Evolutionary conservation across 2,329 filamentous ascomycete species (phyloP).

Genomic region (Thielaviopsis euricoi): DNA sequence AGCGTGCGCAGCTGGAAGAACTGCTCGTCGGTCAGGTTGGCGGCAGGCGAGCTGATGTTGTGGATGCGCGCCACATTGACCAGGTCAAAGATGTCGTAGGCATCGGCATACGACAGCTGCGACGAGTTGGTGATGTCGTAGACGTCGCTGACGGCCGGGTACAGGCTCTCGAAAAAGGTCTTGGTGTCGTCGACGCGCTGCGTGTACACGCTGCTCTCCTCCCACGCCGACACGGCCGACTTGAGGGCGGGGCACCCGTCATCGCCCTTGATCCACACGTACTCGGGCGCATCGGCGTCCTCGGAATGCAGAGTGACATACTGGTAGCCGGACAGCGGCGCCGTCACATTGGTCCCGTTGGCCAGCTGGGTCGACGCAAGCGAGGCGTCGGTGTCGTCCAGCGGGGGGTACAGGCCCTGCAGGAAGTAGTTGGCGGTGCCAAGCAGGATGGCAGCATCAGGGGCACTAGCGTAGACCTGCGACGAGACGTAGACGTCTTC

Average conservation of each 20-base stretch:
- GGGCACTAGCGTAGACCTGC: constrained; percentile 20
- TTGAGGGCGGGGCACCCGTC: constrained; percentile 19
- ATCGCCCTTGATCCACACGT: constrained; percentile 23
- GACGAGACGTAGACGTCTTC: constrained; percentile 19
- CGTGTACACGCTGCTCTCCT: constrained; percentile 16
- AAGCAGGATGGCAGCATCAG: constrained; percentile 19
- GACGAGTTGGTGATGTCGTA: constrained; percentile 18
- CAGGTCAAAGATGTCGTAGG: constrained; percentile 22
- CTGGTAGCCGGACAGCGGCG: constrained; percentile 20
- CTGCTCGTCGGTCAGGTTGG: constrained; percentile 20
- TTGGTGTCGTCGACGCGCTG: constrained; percentile 16
- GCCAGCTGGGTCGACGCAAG: constrained; percentile 18
- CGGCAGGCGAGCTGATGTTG: constrained; percentile 17
- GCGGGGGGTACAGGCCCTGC: constrained; percentile 21
- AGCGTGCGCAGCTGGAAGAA: constrained; percentile 19
- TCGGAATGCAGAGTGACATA: constrained; percentile 20
- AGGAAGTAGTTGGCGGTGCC: constrained; percentile 22
- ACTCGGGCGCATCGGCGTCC: constrained; percentile 19
- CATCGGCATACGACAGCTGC: constrained; percentile 21
- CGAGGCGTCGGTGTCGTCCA: constrained; percentile 16
- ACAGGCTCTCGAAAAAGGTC: constrained; percentile 19
- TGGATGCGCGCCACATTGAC: constrained; percentile 22
- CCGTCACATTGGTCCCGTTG: constrained; percentile 18
- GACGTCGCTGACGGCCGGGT: constrained; percentile 17
- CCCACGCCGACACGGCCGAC: constrained; percentile 16